These are phyloP conservation scores for Saccharomyces hybrid DNA, from an alignment of 1,139 yeast species.

Conservation along the genomic window DNA sequence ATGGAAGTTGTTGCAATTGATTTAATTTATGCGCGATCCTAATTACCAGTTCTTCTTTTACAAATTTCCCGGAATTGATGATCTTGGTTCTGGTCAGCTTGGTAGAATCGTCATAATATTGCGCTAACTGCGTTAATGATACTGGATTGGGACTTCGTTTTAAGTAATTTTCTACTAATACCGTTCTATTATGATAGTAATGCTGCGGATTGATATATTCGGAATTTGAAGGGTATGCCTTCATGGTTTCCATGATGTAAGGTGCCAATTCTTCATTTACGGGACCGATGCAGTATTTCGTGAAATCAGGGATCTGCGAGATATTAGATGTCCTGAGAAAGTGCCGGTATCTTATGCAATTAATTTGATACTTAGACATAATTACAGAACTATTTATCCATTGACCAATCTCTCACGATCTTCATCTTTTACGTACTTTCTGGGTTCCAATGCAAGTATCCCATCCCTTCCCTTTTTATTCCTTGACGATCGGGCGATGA, in stretches of 20 bases:
- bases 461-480: not conserved
- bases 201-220: slow-evolving; percentile 49
- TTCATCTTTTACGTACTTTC: not conserved
- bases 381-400: not conserved
- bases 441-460: no score
- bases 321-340: slow-evolving; percentile 18
- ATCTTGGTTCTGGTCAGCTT: slow-evolving; percentile 67
- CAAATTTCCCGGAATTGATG: slow-evolving; percentile 78
- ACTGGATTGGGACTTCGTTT: slow-evolving; percentile 78
- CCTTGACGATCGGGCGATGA: not conserved
- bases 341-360: slow-evolving; percentile 11
- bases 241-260: slow-evolving; percentile 26
- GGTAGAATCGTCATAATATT: slow-evolving; percentile 61
- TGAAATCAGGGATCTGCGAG: slow-evolving; percentile 28
- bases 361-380: not conserved
- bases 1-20: slow-evolving; percentile 77
- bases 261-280: slow-evolving; percentile 30
- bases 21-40: slow-evolving; percentile 73
- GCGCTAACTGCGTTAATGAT: slow-evolving; percentile 77
- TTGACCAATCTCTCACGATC: not conserved
- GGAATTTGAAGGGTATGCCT: slow-evolving; percentile 30
- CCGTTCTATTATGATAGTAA: slow-evolving; percentile 69
- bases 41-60: slow-evolving; percentile 74
- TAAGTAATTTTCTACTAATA: slow-evolving; percentile 56
- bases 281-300: slow-evolving; percentile 28